These are phyloP conservation scores for Moricandia moricandioides DNA, from an alignment of 345 rosid genomes.

Conservation along the genomic window DNA sequence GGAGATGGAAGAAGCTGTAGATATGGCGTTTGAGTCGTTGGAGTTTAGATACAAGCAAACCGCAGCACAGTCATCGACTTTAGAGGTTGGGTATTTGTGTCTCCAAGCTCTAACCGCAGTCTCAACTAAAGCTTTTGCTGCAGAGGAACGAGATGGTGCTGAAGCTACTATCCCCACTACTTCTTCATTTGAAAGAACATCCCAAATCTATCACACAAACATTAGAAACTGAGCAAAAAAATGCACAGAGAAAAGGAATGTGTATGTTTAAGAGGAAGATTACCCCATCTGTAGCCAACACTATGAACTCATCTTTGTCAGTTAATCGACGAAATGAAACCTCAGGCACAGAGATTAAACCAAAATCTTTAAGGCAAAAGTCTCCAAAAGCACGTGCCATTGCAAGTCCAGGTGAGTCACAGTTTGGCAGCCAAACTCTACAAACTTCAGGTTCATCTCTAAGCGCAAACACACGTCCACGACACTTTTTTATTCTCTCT, in stretches of 20 bases:
- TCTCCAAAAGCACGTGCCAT: conserved; percentile 99
- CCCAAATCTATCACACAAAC: conserved; percentile 68
- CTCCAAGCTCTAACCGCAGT: conserved; percentile 91
- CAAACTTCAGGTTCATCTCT: conserved; percentile 94
- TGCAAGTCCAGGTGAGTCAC: conserved; percentile 97
- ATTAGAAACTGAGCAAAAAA: neutral
- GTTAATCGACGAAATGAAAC: conserved; percentile 60
- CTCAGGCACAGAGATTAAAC: conserved; percentile 95
- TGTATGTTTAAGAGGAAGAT: neutral
- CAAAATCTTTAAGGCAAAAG: conserved; percentile 96
- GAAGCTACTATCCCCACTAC: conserved; percentile 80
- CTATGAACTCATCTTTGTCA: conserved; percentile 80
- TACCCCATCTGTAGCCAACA: conserved; percentile 98
- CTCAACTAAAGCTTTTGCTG: conserved; percentile 82
- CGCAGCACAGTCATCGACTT: conserved; percentile 94
- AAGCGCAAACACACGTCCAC: conserved; percentile 94
- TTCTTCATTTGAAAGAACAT: conserved; percentile 85
- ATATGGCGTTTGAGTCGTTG: conserved; percentile 34
- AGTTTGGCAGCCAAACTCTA: conserved; percentile 94
- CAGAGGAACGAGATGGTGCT: conserved; percentile 61
- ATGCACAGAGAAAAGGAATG: neutral
- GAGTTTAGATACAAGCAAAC: conserved; percentile 87
- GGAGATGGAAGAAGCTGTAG: conserved; percentile 45
- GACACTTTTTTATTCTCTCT: conserved; percentile 80
- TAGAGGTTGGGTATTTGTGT: conserved; percentile 85